Evolutionary conservation across 768 basidiomycete species (phyloP).

Genomic region (Lyophyllum atratum): DNA sequence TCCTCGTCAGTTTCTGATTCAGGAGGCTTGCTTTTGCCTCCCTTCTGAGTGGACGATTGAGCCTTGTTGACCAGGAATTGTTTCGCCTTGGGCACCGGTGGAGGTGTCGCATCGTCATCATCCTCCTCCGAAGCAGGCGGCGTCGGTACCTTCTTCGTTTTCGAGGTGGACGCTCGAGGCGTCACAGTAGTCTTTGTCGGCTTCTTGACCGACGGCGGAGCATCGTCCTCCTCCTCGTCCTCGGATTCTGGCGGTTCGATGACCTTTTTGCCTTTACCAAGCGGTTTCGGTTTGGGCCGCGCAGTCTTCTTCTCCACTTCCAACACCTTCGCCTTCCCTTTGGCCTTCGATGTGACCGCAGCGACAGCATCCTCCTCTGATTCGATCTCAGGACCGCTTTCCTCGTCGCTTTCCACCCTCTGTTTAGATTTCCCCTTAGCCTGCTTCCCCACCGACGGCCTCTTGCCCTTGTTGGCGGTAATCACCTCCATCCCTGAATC

Average conservation of each 20-base stretch:
- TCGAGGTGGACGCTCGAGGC: not conserved
- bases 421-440: constrained; percentile 3
- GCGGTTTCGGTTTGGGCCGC: constrained; percentile 9
- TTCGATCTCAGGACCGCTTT: constrained; percentile 8
- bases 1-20: constrained; percentile 6
- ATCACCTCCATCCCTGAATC: constrained; percentile 5
- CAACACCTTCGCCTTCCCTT: constrained; percentile 11
- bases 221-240: constrained; percentile 12
- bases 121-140: constrained; percentile 10
- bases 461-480: constrained; percentile 1
- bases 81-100: not conserved
- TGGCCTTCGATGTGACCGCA: constrained; percentile 13
- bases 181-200: constrained; percentile 1
- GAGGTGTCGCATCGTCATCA: not conserved
- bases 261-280: constrained; percentile 6
- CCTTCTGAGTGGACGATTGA: not conserved
- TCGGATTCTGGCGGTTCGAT: constrained; percentile 5
- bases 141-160: not conserved
- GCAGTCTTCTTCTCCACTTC: constrained; percentile 14
- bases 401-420: constrained; percentile 9
- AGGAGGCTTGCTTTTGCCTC: constrained; percentile 1
- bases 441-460: not conserved
- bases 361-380: constrained; percentile 18
- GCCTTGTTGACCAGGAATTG: not conserved
- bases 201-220: not conserved